These are phyloP conservation scores for Scutellaria barbata DNA, from an alignment of 257 asterid species.

Conservation along the genomic window DNA sequence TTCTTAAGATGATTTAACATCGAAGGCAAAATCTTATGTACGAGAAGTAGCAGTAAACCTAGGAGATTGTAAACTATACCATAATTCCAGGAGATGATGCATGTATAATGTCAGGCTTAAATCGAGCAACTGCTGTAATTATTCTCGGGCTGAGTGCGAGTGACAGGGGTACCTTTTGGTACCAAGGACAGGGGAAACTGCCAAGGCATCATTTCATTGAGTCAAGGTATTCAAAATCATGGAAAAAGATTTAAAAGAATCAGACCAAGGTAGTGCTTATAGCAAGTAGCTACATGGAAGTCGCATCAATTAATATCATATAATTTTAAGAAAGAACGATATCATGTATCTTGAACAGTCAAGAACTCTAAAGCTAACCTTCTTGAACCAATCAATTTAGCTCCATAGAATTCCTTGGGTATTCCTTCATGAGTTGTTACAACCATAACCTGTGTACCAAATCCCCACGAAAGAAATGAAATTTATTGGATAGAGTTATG, in stretches of 20 bases:
- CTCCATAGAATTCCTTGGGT: conserved; percentile 96
- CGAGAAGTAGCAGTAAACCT: not conserved
- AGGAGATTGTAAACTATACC: conserved; percentile 50
- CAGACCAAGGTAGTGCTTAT: not conserved
- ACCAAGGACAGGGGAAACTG: conserved; percentile 95
- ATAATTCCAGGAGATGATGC: conserved; percentile 99
- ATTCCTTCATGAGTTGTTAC: conserved; percentile 99
- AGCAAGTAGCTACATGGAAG: not conserved
- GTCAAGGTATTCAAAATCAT: not conserved
- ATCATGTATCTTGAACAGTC: not conserved
- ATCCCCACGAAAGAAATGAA: conserved; percentile 23
- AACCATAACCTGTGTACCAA: conserved; percentile 84
- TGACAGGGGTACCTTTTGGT: conserved; percentile 88
- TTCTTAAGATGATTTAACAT: conserved; percentile 12
- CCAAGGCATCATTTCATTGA: conserved; percentile 30
- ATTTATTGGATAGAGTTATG: not conserved
- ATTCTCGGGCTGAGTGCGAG: conserved; percentile 99
- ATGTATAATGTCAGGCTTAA: conserved; percentile 97
- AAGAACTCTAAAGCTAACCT: conserved; percentile 53
- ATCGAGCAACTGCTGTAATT: conserved; percentile 84
- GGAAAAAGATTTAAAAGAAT: not conserved
- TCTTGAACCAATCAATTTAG: conserved; percentile 87
- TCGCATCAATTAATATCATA: conserved; percentile 4
- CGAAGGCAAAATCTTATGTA: conserved; percentile 14
- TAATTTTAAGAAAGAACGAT: not conserved